Evolutionary conservation across 345 rosid genomes (phyloP).

Genomic region (Balakata baccata): DNA sequence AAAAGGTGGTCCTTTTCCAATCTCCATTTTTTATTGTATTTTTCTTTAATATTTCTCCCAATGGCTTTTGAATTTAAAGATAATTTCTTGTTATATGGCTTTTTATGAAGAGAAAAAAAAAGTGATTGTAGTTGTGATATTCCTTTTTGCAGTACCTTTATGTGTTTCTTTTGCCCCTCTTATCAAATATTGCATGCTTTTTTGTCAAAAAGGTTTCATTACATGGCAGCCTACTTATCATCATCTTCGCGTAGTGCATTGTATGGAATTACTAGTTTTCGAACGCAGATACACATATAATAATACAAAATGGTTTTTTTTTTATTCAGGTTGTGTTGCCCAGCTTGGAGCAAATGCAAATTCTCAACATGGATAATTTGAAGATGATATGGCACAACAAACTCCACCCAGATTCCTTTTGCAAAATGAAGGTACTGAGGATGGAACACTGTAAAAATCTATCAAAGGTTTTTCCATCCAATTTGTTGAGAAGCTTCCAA

Average conservation of each 20-base stretch:
- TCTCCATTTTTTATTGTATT: background rate
- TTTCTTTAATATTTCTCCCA: background rate
- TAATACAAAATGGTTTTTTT: background rate
- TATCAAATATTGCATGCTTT: background rate
- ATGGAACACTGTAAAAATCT: background rate
- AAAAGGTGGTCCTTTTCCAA: background rate
- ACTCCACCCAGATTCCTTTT: background rate
- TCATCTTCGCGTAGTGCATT: background rate
- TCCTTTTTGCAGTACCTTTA: no score
- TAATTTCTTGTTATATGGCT: background rate
- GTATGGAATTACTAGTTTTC: background rate
- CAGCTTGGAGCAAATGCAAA: background rate
- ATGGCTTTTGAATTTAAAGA: background rate
- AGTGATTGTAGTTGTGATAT: no score
- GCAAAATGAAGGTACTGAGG: background rate
- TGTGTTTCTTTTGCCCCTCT: no score
- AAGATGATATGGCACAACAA: constrained; percentile 5
- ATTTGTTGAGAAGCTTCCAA: background rate
- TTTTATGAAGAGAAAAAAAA: no score
- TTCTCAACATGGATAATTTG: constrained; percentile 4
- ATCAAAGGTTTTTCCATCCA: constrained; percentile 1
- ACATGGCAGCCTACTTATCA: background rate
- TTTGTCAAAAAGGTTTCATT: background rate
- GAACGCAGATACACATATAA: background rate
- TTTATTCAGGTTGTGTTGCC: constrained; percentile 7